Percentiles rank a stretch among this genome's conserved stretches.
These are phyloP conservation scores for Limnomonas spitsbergensis DNA, from an alignment of 139 green algal species.

Conservation along the genomic window DNA sequence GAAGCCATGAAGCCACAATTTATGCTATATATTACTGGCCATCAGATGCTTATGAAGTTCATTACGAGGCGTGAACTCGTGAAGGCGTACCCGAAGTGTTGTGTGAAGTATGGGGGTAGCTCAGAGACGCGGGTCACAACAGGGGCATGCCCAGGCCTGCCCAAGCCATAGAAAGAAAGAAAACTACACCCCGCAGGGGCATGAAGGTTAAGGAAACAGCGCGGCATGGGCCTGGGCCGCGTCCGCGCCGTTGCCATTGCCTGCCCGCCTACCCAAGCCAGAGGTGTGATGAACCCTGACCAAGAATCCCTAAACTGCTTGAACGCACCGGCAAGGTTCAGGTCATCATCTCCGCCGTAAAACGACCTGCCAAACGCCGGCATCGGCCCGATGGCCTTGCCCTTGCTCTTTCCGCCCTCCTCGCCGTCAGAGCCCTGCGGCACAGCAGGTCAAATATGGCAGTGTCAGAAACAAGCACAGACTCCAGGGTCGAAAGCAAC, in stretches of 20 bases:
- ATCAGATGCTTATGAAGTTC: not conserved
- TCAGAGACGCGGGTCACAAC: too few species aligned
- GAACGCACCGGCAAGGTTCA: conserved; percentile 39
- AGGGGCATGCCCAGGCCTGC: too few species aligned
- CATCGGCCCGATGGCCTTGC: conserved; percentile 16
- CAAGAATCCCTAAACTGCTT: not conserved
- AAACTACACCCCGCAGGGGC: too few species aligned
- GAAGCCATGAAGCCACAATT: not conserved
- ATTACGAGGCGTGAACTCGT: not conserved
- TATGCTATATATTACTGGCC: not conserved
- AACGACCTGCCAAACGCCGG: conserved; percentile 14
- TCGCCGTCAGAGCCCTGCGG: conserved; percentile 11
- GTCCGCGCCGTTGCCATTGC: too few species aligned
- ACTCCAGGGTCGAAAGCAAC: too few species aligned
- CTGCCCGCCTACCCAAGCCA: too few species aligned
- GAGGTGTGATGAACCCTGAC: too few species aligned
- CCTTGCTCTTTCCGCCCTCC: conserved; percentile 2
- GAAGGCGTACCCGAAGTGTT: not conserved
- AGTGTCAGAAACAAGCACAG: not conserved
- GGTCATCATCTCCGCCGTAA: conserved; percentile 35
- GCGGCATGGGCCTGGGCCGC: too few species aligned
- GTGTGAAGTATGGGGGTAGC: too few species aligned
- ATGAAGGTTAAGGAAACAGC: too few species aligned
- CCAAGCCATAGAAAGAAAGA: too few species aligned
- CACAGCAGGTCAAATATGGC: not conserved